These are phyloP conservation scores for Hydrangea macrophylla DNA, from an alignment of 148 eudicot species.

Conservation along the genomic window DNA sequence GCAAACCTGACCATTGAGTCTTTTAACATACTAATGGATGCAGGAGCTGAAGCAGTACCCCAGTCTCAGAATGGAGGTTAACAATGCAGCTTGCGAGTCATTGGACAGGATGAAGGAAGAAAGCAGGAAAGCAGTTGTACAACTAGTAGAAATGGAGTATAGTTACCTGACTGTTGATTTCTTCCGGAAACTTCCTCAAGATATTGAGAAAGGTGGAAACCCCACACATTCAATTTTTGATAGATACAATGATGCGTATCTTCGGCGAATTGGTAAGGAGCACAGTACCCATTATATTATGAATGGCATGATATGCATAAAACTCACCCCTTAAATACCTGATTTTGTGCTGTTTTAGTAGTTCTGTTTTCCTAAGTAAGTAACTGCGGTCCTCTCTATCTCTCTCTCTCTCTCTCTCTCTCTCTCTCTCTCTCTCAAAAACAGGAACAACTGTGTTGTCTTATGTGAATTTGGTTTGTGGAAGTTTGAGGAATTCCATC, in stretches of 20 bases:
- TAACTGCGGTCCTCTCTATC: no score
- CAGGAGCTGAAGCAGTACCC: conserved; percentile 97
- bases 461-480: conserved; percentile 92
- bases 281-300: neutral
- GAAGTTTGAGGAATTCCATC: conserved; percentile 71
- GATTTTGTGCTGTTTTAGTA: no score
- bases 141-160: conserved; percentile 93
- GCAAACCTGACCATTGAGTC: neutral
- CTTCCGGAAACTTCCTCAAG: conserved; percentile 98
- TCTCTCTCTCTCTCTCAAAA: neutral
- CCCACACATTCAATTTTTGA: conserved; percentile 97
- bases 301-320: no score
- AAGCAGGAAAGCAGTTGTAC: conserved; percentile 85
- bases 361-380: no score
- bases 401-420: no score
- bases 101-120: conserved; percentile 91
- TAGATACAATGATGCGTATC: conserved; percentile 88
- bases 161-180: conserved; percentile 90
- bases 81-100: conserved; percentile 72
- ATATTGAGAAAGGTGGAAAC: conserved; percentile 98
- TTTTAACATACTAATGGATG: conserved; percentile 1
- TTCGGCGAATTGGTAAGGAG: conserved; percentile 78
- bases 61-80: conserved; percentile 78
- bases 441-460: conserved; percentile 84
- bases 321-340: no score